A percentile compares a stretch with the other conserved stretches of the same genome.
Conservation (phyloP, 352 stramenopile species). For the Globisporangium ultimum region DNA sequence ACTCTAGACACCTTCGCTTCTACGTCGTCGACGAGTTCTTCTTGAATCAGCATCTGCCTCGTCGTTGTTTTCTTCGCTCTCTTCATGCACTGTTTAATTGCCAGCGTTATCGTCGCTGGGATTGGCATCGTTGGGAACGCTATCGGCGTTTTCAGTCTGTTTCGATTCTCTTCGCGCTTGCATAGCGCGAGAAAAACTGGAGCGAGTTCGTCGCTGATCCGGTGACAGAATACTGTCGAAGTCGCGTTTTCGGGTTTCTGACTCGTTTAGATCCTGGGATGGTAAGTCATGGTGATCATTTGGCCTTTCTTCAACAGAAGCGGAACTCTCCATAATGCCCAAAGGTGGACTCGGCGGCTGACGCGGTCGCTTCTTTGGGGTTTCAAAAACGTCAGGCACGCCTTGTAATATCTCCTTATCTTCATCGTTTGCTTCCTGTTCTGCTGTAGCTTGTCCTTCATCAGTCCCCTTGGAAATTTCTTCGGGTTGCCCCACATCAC, state of each 20-base stretch:
- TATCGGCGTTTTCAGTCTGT: not conserved
- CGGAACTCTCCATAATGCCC: not conserved
- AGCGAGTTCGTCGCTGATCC: not conserved
- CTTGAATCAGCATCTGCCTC: not conserved
- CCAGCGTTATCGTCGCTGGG: not conserved
- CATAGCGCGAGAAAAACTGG: not conserved
- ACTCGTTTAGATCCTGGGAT: not conserved
- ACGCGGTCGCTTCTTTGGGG: not conserved
- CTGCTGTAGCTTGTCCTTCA: not conserved
- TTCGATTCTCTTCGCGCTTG: conserved; percentile 2
- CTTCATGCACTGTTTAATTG: not conserved
- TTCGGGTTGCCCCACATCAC: not conserved
- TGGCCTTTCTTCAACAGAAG: not conserved
- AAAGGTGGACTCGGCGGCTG: not conserved
- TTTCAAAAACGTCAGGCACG: not conserved
- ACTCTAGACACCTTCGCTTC: not conserved
- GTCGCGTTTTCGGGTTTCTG: not conserved
- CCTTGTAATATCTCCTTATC: not conserved
- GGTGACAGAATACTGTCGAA: not conserved
- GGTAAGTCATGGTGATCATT: not conserved
- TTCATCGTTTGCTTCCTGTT: not conserved
- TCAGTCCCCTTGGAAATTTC: not conserved
- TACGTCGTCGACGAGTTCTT: not conserved
- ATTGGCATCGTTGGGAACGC: not conserved
- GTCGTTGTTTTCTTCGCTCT: not conserved